Evolutionary conservation across 192 early-diverging fungal species (phyloP).

Genomic region (Lobulomyces angularis): DNA sequence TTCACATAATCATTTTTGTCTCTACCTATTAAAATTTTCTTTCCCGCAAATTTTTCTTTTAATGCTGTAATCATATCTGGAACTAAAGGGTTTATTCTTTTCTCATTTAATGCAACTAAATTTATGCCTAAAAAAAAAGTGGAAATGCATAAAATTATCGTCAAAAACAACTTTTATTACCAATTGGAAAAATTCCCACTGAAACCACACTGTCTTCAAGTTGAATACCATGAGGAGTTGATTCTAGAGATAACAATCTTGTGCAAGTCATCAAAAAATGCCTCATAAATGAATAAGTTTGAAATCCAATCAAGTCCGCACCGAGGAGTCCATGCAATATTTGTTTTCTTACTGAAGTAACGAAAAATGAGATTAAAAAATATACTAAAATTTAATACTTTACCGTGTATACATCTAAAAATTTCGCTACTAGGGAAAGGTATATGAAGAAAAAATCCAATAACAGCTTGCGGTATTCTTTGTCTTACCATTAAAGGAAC

Average conservation of each 20-base stretch:
- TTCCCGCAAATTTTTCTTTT: conserved; percentile 32
- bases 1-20: conserved; percentile 51
- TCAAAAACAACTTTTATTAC: conserved; percentile 1
- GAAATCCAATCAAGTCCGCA: conserved; percentile 36
- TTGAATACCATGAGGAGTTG: conserved; percentile 38
- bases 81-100: conserved; percentile 34
- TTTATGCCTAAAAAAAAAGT: conserved; percentile 17
- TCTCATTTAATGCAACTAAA: conserved; percentile 54
- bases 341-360: conserved; percentile 27
- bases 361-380: conserved; percentile 6
- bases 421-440: conserved; percentile 94
- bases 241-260: conserved; percentile 35
- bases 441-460: conserved; percentile 94
- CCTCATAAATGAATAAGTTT: conserved; percentile 42
- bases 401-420: conserved; percentile 74
- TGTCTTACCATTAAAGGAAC: conserved; percentile 78
- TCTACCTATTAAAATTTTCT: conserved; percentile 35
- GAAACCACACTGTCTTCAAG: conserved; percentile 32
- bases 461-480: conserved; percentile 69
- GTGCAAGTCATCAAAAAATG: conserved; percentile 48
- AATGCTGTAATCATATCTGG: conserved; percentile 20
- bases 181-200: conserved; percentile 45
- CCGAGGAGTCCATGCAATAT: conserved; percentile 36
- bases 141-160: not conserved
- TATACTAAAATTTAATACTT: not conserved